Percentiles rank a stretch among this genome's conserved stretches.
phyloP scores from a whole-genome alignment of 169 alveolate genomes.

The Toxoplasma gondii region DNA sequence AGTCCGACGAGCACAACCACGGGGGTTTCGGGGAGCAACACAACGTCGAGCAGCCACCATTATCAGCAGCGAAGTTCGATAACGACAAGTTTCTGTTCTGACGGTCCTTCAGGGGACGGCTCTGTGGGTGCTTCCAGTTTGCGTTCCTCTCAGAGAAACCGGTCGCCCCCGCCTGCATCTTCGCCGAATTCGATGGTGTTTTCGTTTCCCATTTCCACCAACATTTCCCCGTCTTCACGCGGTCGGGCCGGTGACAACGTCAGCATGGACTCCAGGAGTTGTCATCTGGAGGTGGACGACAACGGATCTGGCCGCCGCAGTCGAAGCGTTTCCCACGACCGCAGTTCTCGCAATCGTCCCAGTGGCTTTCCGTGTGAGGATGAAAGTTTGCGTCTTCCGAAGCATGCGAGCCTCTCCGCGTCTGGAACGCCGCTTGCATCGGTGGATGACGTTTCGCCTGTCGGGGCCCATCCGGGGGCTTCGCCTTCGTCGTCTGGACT shows the following conservation, averaged over 20 bases:
- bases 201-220: not conserved
- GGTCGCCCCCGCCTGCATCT: not conserved
- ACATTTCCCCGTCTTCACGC: not conserved
- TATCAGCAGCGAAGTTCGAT: not conserved
- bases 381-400: not conserved
- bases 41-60: not conserved
- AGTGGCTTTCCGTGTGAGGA: not conserved
- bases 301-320: not conserved
- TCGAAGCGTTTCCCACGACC: not conserved
- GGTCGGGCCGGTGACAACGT: not conserved
- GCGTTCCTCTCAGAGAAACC: not conserved
- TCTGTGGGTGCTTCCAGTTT: not conserved
- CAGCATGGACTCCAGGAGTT: not conserved
- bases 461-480: not conserved
- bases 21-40: not conserved
- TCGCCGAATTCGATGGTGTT: not conserved
- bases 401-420: not conserved
- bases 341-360: not conserved
- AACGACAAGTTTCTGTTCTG: not conserved
- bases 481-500: not conserved
- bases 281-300: not conserved
- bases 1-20: not conserved
- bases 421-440: not conserved
- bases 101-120: not conserved
- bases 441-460: not conserved